Base-by-base conservation (phyloP, 768 basidiomycete genomes). In the Ramaria sp. region DNA sequence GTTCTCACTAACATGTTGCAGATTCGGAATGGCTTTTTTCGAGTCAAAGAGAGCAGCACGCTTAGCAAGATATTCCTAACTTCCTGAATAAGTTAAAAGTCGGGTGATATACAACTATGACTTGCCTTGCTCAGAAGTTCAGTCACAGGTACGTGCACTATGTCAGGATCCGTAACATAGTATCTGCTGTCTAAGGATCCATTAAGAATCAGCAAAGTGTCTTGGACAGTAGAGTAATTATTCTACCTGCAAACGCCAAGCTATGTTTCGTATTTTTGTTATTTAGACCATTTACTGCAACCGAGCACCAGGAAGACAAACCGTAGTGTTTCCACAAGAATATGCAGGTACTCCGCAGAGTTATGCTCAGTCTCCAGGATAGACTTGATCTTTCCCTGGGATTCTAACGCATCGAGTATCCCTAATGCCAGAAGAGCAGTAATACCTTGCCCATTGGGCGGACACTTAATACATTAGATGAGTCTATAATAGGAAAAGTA, bases 391-490 rank as follows among this genome's bases (percentile, higher is more conserved):
- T 81, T 78, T 0, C 83, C 81, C 63, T 85, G 79, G 56, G 75
- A 79, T 68, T 95, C 87, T 15, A 97, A 76, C 25, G 76, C 80
- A 61, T 98, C 95, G 48, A 99, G 71, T 56, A 99, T 90, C 1
- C 96, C 96, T 20, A 98, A 77, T 12, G 94, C 91, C 28, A 99
- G 71, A 7, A 98, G 76, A 0, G 96, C 90, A 4, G 94, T 95
- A 39, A 99, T 78, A 63, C 94, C 95, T 78, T 97, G 94, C 8
- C 95, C 93, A 65, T 96, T 98, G 0, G 95, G 95, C 7, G 94
- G 95, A 62, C 92, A 95, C 90, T 91, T 42, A 8, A 48, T 34
- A 22, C 5, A 43, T 15, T 38, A 36, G 49, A 45, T 49, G 37
- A 60, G 51, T 18, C 57, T 32, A 30, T 34, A 32, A 41, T 28